Percentiles rank a stretch among this genome's conserved stretches.
Conservation (phyloP, 2,329 filamentous ascomycete genomes). For the Cercospora sp. region DNA sequence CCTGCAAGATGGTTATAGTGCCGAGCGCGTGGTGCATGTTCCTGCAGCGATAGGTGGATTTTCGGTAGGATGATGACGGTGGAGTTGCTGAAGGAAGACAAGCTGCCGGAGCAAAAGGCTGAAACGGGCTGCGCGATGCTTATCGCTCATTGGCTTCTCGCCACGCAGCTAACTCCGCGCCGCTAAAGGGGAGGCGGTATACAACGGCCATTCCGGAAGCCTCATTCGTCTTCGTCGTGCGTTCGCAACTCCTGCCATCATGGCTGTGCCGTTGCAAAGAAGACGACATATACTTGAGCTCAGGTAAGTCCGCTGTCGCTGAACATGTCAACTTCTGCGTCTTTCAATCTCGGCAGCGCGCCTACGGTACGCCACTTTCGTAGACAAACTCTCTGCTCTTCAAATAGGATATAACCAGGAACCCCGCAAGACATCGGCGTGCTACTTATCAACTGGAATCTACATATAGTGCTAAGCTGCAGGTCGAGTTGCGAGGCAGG, state of each 20-base stretch:
- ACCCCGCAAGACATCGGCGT: too few relatives aligned
- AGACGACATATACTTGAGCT: neutral
- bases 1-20: neutral
- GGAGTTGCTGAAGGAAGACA: constrained; percentile 13
- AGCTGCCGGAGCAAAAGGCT: constrained; percentile 9
- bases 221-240: neutral
- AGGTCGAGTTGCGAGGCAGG: neutral
- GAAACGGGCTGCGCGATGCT: neutral
- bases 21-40: constrained; percentile 22
- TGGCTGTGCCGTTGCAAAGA: neutral
- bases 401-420: neutral
- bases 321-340: neutral
- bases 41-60: constrained; percentile 28
- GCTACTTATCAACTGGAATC: too few relatives aligned
- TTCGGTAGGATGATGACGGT: constrained; percentile 11
- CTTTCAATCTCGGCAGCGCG: neutral
- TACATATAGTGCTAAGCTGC: too few relatives aligned
- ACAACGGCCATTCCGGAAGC: neutral
- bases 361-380: neutral
- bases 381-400: neutral
- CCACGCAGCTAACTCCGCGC: neutral
- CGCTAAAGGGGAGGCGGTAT: neutral
- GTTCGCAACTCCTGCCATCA: neutral
- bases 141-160: neutral
- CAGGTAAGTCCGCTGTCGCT: neutral